Conservation (phyloP, 805 yeast species). For the Torulaspora franciscae region DNA sequence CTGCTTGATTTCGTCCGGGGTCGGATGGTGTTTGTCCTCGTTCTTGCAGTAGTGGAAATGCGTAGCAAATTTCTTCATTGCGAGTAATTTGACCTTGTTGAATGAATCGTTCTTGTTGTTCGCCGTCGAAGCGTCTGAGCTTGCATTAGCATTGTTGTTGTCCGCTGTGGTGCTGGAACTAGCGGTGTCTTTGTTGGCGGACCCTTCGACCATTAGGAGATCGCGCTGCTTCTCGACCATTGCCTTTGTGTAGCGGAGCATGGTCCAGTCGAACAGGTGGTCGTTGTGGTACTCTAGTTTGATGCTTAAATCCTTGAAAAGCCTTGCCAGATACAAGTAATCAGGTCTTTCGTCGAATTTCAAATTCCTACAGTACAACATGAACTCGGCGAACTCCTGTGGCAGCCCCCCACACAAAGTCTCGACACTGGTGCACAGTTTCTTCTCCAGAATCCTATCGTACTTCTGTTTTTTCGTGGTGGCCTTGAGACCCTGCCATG, state of each 20-base stretch:
- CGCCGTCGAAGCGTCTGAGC: slow-evolving; percentile 7
- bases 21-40: slow-evolving; percentile 34
- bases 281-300: slow-evolving; percentile 89
- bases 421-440: slow-evolving; percentile 84
- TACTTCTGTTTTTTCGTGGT: slow-evolving; percentile 95
- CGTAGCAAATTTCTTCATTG: slow-evolving; percentile 35
- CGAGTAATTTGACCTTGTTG: slow-evolving; percentile 32
- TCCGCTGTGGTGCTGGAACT: slow-evolving; percentile 10
- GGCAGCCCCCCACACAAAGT: slow-evolving; percentile 89
- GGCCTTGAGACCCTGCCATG: slow-evolving; percentile 98
- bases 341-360: slow-evolving; percentile 97
- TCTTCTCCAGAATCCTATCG: slow-evolving; percentile 92
- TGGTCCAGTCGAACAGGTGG: slow-evolving; percentile 95
- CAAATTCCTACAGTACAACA: slow-evolving; percentile 82
- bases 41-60: slow-evolving; percentile 36
- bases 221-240: slow-evolving; percentile 34
- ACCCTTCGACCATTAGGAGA: slow-evolving; percentile 13
- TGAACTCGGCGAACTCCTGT: slow-evolving; percentile 77
- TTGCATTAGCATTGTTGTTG: slow-evolving; percentile 10
- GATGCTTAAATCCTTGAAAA: slow-evolving; percentile 82
- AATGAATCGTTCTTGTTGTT: slow-evolving; percentile 32
- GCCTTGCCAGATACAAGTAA: slow-evolving; percentile 78
- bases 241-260: slow-evolving; percentile 40
- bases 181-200: slow-evolving; percentile 6
- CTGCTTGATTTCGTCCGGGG: slow-evolving; percentile 34